phyloP scores from a whole-genome alignment of 1,139 yeast species.

The Scheffersomyces segobiensis region DNA sequence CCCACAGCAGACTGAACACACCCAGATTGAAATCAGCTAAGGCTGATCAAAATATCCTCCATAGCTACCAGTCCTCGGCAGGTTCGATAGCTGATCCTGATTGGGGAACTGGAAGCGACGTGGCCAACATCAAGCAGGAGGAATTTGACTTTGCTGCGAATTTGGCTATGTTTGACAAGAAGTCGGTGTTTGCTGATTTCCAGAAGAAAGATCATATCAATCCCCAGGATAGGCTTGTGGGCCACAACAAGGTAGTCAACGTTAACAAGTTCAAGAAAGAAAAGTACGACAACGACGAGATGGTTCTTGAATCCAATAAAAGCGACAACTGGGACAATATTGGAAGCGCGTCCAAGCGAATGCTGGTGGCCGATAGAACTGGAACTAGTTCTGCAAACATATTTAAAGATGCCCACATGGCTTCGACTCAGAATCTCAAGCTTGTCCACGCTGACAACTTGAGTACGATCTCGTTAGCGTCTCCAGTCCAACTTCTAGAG shows the following conservation, averaged over 20 bases:
- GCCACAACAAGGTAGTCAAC: conserved; percentile 59
- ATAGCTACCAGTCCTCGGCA: conserved; percentile 6
- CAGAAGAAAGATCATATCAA: conserved; percentile 61
- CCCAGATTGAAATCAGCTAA: conserved; percentile 13
- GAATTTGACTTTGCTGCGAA: conserved; percentile 90
- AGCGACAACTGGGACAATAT: conserved; percentile 59
- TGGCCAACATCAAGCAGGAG: conserved; percentile 48
- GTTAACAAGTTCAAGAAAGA: conserved; percentile 33
- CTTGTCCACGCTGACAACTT: conserved; percentile 24
- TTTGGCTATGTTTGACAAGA: conserved; percentile 80
- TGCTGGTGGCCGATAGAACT: conserved; percentile 4
- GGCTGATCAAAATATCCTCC: background rate
- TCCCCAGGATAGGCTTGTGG: conserved; percentile 67
- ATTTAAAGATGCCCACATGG: background rate
- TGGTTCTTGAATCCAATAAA: conserved; percentile 58
- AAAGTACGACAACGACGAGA: conserved; percentile 69
- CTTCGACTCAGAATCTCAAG: conserved; percentile 14
- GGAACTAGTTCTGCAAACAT: conserved; percentile 5
- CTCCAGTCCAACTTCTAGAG: conserved; percentile 82
- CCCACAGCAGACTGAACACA: conserved; percentile 12
- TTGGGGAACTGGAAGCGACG: conserved; percentile 52
- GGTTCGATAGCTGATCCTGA: conserved; percentile 26
- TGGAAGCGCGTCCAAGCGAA: conserved; percentile 19
- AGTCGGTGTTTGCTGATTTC: conserved; percentile 75
- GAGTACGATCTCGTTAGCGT: conserved; percentile 56